Conservation (phyloP, 2,329 filamentous ascomycete genomes). For the Fusarium sp. region DNA sequence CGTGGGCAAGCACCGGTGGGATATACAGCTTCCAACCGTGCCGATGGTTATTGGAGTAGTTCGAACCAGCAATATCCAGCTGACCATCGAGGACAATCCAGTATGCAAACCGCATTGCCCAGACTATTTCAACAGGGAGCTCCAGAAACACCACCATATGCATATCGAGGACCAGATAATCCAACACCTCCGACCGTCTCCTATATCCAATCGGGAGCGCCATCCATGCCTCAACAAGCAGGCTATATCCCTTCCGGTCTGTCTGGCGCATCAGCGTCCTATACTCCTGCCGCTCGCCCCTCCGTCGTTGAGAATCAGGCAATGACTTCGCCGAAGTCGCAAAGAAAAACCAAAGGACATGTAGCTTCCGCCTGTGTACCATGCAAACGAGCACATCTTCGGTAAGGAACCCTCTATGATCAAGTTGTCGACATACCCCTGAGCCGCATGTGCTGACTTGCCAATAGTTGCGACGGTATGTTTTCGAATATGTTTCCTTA, state of each 20-base stretch:
- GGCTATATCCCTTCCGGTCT: conserved; percentile 39
- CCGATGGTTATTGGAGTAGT: conserved; percentile 63
- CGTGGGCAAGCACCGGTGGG: conserved; percentile 59
- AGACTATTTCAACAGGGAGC: conserved; percentile 46
- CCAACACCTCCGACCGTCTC: conserved; percentile 40
- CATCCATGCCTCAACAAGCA: conserved; percentile 33
- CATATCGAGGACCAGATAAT: conserved; percentile 45
- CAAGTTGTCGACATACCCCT: neutral
- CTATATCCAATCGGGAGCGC: conserved; percentile 39
- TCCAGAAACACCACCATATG: conserved; percentile 38
- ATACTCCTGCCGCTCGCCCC: conserved; percentile 47
- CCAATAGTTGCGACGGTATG: conserved; percentile 71
- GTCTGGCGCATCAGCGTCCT: conserved; percentile 34
- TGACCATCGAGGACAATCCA: conserved; percentile 41
- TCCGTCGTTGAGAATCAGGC: conserved; percentile 58
- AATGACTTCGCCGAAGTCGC: conserved; percentile 68
- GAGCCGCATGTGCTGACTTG: conserved; percentile 23
- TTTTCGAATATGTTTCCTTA: conserved; percentile 45
- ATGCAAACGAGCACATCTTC: conserved; percentile 84
- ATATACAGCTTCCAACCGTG: conserved; percentile 56
- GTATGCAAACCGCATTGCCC: conserved; percentile 42
- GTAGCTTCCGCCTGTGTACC: conserved; percentile 87
- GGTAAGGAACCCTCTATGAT: conserved; percentile 56
- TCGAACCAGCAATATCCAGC: conserved; percentile 43
- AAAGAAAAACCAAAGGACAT: conserved; percentile 80